Percentiles rank a stretch among this genome's conserved stretches.
phyloP scores from a whole-genome alignment of 208 protist species.

The Crithidia brevicula region DNA sequence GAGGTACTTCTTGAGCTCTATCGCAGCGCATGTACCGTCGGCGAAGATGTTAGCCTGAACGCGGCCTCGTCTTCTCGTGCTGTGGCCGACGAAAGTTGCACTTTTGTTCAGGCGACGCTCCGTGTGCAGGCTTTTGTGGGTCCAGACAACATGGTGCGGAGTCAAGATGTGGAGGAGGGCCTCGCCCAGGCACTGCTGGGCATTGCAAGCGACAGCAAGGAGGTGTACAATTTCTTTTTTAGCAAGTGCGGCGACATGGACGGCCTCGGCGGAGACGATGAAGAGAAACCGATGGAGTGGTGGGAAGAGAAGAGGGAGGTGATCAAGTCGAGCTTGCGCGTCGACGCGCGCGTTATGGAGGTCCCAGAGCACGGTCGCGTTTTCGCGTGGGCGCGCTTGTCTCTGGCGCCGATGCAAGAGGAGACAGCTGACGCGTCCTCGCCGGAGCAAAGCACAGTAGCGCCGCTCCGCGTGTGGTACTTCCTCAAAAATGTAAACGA shows the following conservation, averaged over 20 bases:
- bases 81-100: slow-evolving; percentile 4
- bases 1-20: slow-evolving; percentile 36
- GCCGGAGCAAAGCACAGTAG: neutral
- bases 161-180: slow-evolving; percentile 32
- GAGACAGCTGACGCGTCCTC: neutral
- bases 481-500: slow-evolving; percentile 27
- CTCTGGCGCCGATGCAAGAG: neutral
- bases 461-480: slow-evolving; percentile 43
- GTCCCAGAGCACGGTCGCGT: slow-evolving; percentile 34
- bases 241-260: neutral
- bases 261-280: neutral
- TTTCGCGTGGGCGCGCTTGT: slow-evolving; percentile 31
- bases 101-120: slow-evolving; percentile 22
- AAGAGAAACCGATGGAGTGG: slow-evolving; percentile 17
- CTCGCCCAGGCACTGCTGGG: slow-evolving; percentile 20
- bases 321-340: slow-evolving; percentile 15
- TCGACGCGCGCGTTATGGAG: slow-evolving; percentile 33
- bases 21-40: neutral
- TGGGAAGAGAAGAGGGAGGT: slow-evolving; percentile 18
- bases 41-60: neutral
- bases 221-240: slow-evolving; percentile 24
- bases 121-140: slow-evolving; percentile 29
- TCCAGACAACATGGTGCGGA: slow-evolving; percentile 34
- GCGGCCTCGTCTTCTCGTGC: slow-evolving; percentile 10
- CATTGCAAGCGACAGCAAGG: slow-evolving; percentile 15